These are phyloP conservation scores for Didymella sp. DNA, from an alignment of 2,329 filamentous ascomycete species.

Conservation along the genomic window DNA sequence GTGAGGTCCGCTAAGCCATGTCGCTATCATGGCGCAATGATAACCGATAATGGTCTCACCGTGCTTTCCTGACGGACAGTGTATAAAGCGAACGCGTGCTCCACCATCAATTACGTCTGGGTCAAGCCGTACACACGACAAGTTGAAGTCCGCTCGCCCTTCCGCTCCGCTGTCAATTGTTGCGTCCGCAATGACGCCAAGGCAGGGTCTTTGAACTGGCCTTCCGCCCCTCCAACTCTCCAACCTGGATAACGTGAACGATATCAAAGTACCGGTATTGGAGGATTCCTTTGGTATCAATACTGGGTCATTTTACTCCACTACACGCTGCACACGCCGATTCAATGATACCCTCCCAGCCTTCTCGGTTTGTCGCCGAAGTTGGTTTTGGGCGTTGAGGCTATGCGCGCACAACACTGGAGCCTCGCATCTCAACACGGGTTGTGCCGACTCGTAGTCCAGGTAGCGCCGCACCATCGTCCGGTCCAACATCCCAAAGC, in stretches of 20 bases:
- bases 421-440: slow-evolving; percentile 22
- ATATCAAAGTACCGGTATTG: not conserved
- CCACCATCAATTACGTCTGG: not conserved
- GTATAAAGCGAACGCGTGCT: slow-evolving; percentile 29
- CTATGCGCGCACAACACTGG: slow-evolving; percentile 14
- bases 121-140: not conserved
- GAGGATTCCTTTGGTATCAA: slow-evolving; percentile 5
- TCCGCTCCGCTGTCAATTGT: slow-evolving; percentile 10
- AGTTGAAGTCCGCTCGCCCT: slow-evolving; percentile 15
- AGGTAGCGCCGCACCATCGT: slow-evolving; percentile 13
- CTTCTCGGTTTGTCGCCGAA: slow-evolving; percentile 12
- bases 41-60: slow-evolving; percentile 45
- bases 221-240: not conserved
- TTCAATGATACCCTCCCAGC: not conserved
- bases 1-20: slow-evolving; percentile 33
- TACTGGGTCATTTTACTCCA: not conserved
- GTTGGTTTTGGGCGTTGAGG: slow-evolving; percentile 6
- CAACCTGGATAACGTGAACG: not conserved
- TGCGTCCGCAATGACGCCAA: slow-evolving; percentile 9
- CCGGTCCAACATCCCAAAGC: slow-evolving; percentile 16
- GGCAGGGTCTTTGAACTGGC: not conserved
- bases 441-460: slow-evolving; percentile 9
- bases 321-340: slow-evolving; percentile 14
- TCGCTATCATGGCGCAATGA: slow-evolving; percentile 49
- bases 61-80: slow-evolving; percentile 12